These are phyloP conservation scores for Warburgia ugandensis DNA, from an alignment of 164 flowering plant species.

Conservation along the genomic window DNA sequence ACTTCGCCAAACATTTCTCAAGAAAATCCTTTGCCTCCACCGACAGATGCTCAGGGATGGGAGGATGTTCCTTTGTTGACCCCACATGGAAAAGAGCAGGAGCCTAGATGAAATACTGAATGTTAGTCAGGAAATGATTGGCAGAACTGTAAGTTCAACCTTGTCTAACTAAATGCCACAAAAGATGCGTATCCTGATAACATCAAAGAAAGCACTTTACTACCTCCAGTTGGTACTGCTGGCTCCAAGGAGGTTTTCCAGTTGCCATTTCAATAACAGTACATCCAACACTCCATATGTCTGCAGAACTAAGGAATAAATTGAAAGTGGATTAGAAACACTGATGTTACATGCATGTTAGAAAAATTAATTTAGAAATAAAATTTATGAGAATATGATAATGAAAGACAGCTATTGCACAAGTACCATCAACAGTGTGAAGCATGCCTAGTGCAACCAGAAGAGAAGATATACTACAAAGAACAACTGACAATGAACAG, in stretches of 20 bases:
- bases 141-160: neutral
- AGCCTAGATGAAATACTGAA: constrained; percentile 38
- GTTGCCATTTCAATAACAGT: constrained; percentile 99
- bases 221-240: constrained; percentile 93
- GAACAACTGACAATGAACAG: no score
- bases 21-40: constrained; percentile 86
- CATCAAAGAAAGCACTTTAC: neutral
- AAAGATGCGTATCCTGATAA: neutral
- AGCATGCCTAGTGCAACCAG: no score
- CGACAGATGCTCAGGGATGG: constrained; percentile 92
- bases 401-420: no score
- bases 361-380: no score
- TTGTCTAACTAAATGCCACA: neutral
- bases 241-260: constrained; percentile 99
- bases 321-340: no score
- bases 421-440: no score
- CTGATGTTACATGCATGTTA: no score
- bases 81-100: constrained; percentile 93
- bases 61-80: constrained; percentile 93
- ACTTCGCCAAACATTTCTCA: constrained; percentile 80
- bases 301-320: constrained; percentile 94
- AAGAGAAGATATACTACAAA: no score
- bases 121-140: constrained; percentile 2
- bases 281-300: constrained; percentile 99
- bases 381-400: no score